Evolutionary conservation across 2,329 filamentous ascomycete species (phyloP), one percentile per base, ranked within the genome.

Genomic region (Paracamarosporium sp.): DNA sequence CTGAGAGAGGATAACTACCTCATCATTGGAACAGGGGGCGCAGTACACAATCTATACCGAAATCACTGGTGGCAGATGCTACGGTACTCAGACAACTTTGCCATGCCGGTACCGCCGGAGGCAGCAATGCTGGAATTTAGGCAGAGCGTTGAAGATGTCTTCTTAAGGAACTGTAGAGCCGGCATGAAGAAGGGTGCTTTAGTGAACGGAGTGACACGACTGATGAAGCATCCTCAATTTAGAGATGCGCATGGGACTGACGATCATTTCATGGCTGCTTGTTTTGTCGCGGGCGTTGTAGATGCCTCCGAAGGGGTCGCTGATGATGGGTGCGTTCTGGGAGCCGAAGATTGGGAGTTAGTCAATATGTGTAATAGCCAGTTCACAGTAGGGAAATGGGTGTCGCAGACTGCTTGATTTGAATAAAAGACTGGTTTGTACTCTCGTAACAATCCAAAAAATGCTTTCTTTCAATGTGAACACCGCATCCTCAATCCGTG

Each of bases 21-120:
- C 1, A 74, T 91, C 50, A 83, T 84, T 47, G 82, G 80, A 33
- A 83, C 81, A 0, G 85, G 88, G 15, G 88, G 88, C 33, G 84
- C 88, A 0, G 88, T 91, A 0, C 88, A 90, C 73, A 91, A 90
- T 63, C 80, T 91, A 1, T 90, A 88, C 70, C 84, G 88, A 17
- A 90, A 91, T 69, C 70, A 80, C 40, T 90, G 87, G 88, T 75
- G 67, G 0, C 86, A 86, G 0, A 90, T 91, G 85, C 67, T 90
- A 15, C 77, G 72, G n/a, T 84, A 86, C 70, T 77, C 81, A 8
- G 86, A 89, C 72, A 89, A 87, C 67, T 87, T 89, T 55, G 86
- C 85, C 0, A 82, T 86, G 77, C 79, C 81, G 31, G 81, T 78
- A 1, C 85, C 87, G 2, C 87, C 87, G 0, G 87, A 85, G 60